Base-by-base conservation (phyloP, 495 filamentous ascomycete genomes). In the Podospora anserina region DNA sequence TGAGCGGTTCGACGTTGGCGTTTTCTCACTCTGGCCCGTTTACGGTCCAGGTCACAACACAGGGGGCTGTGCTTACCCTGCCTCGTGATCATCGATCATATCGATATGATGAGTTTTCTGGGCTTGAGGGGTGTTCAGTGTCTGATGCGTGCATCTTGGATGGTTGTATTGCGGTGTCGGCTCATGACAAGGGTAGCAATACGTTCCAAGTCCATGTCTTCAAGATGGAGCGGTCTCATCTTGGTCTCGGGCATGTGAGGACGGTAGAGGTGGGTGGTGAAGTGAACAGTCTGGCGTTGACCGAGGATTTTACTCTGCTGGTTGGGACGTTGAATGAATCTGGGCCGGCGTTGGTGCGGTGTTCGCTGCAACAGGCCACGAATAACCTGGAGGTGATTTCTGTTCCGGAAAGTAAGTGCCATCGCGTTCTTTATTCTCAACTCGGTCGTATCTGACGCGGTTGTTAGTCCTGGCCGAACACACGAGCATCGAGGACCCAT, bases 31-130 rank as follows among this genome's bases (percentile, higher is more conserved):
- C 72, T 70, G 28, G 69, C 9, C 62, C 68, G 15, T 30, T 70
- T 15, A 68, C 87, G 19, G 75, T 90, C 11, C 89, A 91, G 70
- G 75, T 91, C 20, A 90, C 89, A 3, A 74, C 80, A n/a, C 75
- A 75, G 20, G 81, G 77, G 34, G 79, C 86, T 4, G 79, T 82
- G 13, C 66, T 86, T 62, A 49, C 9, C 2, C 15, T 57, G 70
- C 16, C 56, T 66, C 1, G 19, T 20, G 19, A 63, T 65, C 39
- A 53, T 55, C 4, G 73, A 66, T 73, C 73, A 70, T 68, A 74
- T 44, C 64, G 57, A 1, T 71, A 73, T 63, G 64, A 66, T 2
- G 73, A 78, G 15, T 62, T 82, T 3, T 54, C 30, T 56, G 68
- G 71, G 20, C 61, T 70, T 20, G n/a, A 66, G 7, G 54, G 70